These are phyloP conservation scores for Collybiopsis luxurians DNA, from an alignment of 768 basidiomycete species.

Conservation along the genomic window DNA sequence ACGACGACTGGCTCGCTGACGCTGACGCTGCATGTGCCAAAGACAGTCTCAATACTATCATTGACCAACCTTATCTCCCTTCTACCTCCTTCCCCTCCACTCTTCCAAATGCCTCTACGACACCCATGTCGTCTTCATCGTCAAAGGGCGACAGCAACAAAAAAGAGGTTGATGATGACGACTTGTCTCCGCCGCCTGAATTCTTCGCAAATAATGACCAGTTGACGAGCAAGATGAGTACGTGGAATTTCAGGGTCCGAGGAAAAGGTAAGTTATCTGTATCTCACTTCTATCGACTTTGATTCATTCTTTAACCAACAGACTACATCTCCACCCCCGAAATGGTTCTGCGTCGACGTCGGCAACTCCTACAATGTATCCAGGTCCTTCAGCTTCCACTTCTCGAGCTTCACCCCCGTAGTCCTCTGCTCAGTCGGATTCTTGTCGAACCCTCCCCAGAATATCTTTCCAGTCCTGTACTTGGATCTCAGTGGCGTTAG, in stretches of 20 bases:
- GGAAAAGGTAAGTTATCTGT: conserved; percentile 66
- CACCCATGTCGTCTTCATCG: background rate
- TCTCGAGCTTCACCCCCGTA: conserved; percentile 42
- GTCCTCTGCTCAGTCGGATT: conserved; percentile 15
- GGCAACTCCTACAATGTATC: background rate
- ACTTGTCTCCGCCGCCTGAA: conserved; percentile 86
- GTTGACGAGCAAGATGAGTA: conserved; percentile 94
- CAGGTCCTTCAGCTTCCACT: conserved; percentile 16
- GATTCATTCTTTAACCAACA: conserved; percentile 31
- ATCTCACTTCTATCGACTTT: background rate
- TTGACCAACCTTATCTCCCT: background rate
- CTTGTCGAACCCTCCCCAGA: too few species aligned
- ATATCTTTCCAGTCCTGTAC: conserved; percentile 36
- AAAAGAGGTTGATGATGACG: conserved; percentile 45
- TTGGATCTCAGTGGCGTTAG: conserved; percentile 1
- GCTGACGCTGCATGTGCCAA: background rate
- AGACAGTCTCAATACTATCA: conserved; percentile 8
- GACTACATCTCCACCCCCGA: conserved; percentile 96
- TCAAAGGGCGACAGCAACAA: conserved; percentile 1
- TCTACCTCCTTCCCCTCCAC: background rate
- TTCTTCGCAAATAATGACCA: conserved; percentile 99
- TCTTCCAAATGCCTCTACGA: conserved; percentile 5
- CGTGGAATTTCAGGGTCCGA: conserved; percentile 91
- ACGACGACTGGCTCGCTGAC: conserved; percentile 9
- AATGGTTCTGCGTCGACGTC: conserved; percentile 18